These are phyloP conservation scores for Mimosa pudica DNA, from an alignment of 306 rosid genomes.

Conservation along the genomic window DNA sequence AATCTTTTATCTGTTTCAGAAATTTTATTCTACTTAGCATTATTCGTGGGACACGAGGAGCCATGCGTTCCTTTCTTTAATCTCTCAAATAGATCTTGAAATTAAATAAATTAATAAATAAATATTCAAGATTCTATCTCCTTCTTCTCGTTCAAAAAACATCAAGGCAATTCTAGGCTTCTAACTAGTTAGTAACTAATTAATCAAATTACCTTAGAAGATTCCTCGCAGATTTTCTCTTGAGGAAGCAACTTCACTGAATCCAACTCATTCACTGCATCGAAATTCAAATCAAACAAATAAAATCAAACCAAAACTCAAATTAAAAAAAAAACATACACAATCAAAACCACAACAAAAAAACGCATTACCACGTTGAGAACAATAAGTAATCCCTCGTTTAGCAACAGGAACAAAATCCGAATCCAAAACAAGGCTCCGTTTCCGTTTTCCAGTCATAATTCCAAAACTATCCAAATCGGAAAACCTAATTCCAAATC, in stretches of 20 bases:
- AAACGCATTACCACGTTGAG: slow-evolving; percentile 28
- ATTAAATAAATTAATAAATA: too few species aligned
- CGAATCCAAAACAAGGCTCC: background rate
- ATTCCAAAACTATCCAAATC: background rate
- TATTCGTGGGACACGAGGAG: too few species aligned
- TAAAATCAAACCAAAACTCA: background rate
- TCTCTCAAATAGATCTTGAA: too few species aligned
- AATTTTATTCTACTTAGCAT: too few species aligned
- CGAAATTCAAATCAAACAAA: background rate
- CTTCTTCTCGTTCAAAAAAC: background rate
- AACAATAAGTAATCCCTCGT: slow-evolving; percentile 22
- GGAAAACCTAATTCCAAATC: background rate
- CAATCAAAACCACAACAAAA: background rate
- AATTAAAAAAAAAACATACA: too few species aligned
- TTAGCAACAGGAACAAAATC: slow-evolving; percentile 20
- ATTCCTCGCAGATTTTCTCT: slow-evolving; percentile 16
- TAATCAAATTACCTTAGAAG: slow-evolving; percentile 32
- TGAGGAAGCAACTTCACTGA: background rate
- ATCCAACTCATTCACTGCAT: slow-evolving; percentile 36
- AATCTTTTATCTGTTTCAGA: too few species aligned
- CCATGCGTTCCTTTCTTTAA: too few species aligned
- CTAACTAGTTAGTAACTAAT: background rate
- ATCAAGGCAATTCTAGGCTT: background rate
- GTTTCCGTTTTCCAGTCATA: slow-evolving; percentile 41
- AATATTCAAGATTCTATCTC: too few species aligned